Percentiles rank a stretch among this genome's conserved stretches.
Evolutionary conservation across 306 rosid genomes (phyloP).

Genomic region (Dryas octopetala): DNA sequence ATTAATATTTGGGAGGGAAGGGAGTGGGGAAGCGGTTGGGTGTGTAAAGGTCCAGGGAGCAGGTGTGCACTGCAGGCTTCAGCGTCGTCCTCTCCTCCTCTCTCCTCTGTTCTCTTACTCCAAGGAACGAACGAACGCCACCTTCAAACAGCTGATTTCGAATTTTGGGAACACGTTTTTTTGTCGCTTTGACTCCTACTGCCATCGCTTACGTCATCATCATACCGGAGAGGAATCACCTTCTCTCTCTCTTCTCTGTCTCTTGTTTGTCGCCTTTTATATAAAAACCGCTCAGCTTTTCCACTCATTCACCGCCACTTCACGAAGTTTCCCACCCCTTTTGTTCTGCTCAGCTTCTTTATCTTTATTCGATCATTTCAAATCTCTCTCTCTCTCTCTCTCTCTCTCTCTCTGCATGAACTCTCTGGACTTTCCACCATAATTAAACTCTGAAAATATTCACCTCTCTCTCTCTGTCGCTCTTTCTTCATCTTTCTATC

Average conservation of each 20-base stretch:
- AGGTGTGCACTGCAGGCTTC: no score
- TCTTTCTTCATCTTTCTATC: neutral
- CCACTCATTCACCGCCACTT: slow-evolving; percentile 15
- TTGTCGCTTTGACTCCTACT: no score
- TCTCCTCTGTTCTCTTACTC: no score
- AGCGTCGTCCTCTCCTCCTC: no score
- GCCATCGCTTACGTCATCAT: no score
- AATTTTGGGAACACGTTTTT: no score
- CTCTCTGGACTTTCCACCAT: neutral
- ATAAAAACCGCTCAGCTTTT: slow-evolving; percentile 5
- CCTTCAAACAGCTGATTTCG: no score
- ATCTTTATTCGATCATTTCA: neutral
- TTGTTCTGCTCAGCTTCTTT: neutral
- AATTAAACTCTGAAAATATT: neutral
- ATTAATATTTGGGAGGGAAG: no score
- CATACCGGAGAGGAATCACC: neutral
- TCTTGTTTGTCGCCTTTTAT: neutral
- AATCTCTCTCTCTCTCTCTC: slow-evolving; percentile 5
- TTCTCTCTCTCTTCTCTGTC: neutral
- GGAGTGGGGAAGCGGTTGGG: no score
- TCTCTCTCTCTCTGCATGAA: slow-evolving; percentile 1
- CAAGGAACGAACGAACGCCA: no score
- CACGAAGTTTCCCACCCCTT: neutral
- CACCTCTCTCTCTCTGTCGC: neutral
- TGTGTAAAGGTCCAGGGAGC: no score